Conservation (phyloP, 2,329 filamentous ascomycete species). For the Neonectria magnoliae region DNA sequence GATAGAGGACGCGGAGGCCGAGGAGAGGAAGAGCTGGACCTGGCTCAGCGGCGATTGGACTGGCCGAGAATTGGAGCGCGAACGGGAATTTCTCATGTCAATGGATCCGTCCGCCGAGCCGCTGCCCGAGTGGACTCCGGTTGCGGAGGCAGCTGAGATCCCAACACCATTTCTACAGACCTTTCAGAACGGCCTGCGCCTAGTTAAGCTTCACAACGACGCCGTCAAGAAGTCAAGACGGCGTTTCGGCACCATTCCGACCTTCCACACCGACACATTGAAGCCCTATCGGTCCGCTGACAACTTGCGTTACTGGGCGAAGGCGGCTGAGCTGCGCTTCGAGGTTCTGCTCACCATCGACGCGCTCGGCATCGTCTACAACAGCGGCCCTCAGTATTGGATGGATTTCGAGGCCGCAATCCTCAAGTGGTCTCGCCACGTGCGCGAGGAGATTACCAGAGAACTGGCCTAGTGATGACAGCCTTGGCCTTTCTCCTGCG, state of each 20-base stretch:
- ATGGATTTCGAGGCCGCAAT: constrained; percentile 84
- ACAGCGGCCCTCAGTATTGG: constrained; percentile 76
- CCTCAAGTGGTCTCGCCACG: constrained; percentile 82
- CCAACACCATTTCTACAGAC: constrained; percentile 79
- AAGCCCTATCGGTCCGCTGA: constrained; percentile 96
- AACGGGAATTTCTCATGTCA: constrained; percentile 82
- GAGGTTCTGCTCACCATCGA: constrained; percentile 86
- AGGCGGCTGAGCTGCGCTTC: constrained; percentile 94
- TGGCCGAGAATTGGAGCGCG: constrained; percentile 78
- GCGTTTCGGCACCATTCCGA: constrained; percentile 88
- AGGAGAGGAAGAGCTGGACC: constrained; percentile 77
- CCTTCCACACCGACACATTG: constrained; percentile 89
- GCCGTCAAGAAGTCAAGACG: constrained; percentile 85
- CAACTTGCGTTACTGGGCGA: constrained; percentile 95
- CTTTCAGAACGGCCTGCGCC: constrained; percentile 80
- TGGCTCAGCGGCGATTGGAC: constrained; percentile 86
- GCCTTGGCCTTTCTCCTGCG: constrained; percentile 7
- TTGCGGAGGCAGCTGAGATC: constrained; percentile 51
- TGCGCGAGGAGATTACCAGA: constrained; percentile 82
- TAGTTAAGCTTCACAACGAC: constrained; percentile 90
- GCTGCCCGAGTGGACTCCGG: constrained; percentile 74
- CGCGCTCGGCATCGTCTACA: constrained; percentile 86
- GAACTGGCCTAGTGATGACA: constrained; percentile 63
- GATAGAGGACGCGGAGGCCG: constrained; percentile 76
- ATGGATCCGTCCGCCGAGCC: constrained; percentile 70